Evolutionary conservation across 2,329 filamentous ascomycete genomes (phyloP), one percentile per base, ranked within the genome.

Genomic region (Cladosporium phlei): DNA sequence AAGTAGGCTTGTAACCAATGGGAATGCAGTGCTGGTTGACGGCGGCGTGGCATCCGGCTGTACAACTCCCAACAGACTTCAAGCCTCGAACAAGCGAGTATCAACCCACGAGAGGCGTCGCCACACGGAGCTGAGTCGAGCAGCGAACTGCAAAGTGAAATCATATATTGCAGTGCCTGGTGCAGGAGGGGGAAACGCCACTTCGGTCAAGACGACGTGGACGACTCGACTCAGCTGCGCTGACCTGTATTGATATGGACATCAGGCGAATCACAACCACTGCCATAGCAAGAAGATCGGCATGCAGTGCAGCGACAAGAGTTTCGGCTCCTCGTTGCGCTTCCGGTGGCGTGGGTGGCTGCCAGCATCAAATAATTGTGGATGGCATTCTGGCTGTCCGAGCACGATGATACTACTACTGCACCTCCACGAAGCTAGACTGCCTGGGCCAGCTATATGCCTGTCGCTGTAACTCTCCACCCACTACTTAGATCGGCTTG

Each of bases 61-160:
- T 11, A 44, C n/a, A 24, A 33, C 17, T 16, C 32, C 27, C 42
- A 45, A 37, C 32, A 45, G 42, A 45, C 42, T 45, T 35, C 32
- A 27, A 45, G 42, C 42, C 42, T 5, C 32, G 24, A 22, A 9
- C 24, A 45, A 37, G 42, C 42, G 32, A 45, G 24, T 24, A 11
- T 29, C 10, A 16, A 22, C 16, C 42, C 34, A 21, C 21, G 8
- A 19, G 32, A 21, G 21, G 25, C 8, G 19, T n/a, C 19, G 42
- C 24, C 22, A 30, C n/a, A 14, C 11, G 2, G 22, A 14, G 14
- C n/a, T n/a, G n/a, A n/a, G n/a, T n/a, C n/a, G n/a, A n/a, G n/a
- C n/a, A n/a, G n/a, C n/a, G n/a, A n/a, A n/a, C n/a, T n/a, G n/a
- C n/a, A n/a, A n/a, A n/a, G n/a, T n/a, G n/a, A n/a, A n/a, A n/a